These are phyloP conservation scores for Withania somnifera DNA, from an alignment of 305 asterid genomes.

Conservation along the genomic window DNA sequence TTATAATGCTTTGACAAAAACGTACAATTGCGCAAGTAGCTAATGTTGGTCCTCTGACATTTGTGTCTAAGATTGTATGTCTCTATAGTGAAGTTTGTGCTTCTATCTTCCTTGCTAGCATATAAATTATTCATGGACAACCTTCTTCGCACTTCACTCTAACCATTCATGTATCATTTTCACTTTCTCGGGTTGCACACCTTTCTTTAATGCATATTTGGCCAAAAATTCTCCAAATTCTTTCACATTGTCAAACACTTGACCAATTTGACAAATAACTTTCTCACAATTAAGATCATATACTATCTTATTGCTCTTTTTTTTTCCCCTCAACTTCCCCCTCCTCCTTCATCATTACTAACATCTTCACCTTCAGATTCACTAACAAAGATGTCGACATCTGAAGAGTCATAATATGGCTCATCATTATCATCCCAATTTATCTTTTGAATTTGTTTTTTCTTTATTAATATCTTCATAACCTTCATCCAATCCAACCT, in stretches of 20 bases:
- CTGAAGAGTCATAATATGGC: neutral
- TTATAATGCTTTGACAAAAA: no score
- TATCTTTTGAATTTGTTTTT: neutral
- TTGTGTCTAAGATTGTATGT: neutral
- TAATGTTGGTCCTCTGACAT: no score
- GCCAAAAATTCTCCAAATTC: neutral
- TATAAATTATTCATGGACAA: neutral
- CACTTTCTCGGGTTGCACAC: neutral
- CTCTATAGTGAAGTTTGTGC: neutral
- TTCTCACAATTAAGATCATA: neutral
- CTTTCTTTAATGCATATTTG: neutral
- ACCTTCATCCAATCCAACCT: neutral
- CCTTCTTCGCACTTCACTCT: neutral
- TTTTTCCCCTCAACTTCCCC: neutral
- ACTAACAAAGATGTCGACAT: neutral
- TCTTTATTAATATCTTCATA: neutral
- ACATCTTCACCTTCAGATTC: neutral
- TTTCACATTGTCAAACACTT: neutral
- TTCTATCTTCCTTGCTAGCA: neutral
- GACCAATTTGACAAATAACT: neutral
- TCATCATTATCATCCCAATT: neutral
- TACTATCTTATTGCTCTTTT: neutral
- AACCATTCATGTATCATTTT: neutral
- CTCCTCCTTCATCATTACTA: neutral
- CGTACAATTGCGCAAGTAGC: no score